These are phyloP conservation scores for Pistacia integerrima DNA, from an alignment of 345 rosid species.

Conservation along the genomic window DNA sequence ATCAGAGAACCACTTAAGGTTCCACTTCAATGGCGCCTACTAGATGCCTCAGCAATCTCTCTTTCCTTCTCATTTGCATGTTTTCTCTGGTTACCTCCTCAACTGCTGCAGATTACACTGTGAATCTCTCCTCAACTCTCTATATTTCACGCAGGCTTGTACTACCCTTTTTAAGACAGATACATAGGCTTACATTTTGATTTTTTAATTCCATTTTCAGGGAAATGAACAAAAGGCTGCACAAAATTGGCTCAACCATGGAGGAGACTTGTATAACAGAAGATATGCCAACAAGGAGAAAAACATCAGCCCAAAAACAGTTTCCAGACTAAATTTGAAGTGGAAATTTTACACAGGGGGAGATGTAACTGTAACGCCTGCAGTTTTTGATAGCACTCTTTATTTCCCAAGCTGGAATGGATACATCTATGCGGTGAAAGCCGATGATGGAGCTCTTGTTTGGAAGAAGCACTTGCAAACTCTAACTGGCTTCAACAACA, in stretches of 20 bases:
- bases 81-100: background rate
- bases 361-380: slow-evolving; percentile 31
- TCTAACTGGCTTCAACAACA: slow-evolving; percentile 9
- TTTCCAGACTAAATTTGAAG: slow-evolving; percentile 20
- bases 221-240: background rate
- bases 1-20: background rate
- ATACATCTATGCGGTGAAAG: slow-evolving; percentile 26
- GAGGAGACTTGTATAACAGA: slow-evolving; percentile 30
- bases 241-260: slow-evolving; percentile 29
- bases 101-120: background rate
- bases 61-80: background rate
- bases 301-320: slow-evolving; percentile 21
- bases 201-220: no score
- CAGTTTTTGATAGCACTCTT: slow-evolving; percentile 25
- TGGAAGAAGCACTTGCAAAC: slow-evolving; percentile 28
- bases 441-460: slow-evolving; percentile 26
- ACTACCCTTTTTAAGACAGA: no score
- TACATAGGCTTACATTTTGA: no score
- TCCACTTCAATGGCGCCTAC: slow-evolving; percentile 1
- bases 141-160: background rate
- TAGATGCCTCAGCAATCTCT: background rate
- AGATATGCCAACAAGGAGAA: slow-evolving; percentile 28
- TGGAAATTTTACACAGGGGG: slow-evolving; percentile 33
- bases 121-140: background rate
- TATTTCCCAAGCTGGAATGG: slow-evolving; percentile 44